A percentile compares a stretch with the other conserved stretches of the same genome.
Evolutionary conservation across 2,329 filamentous ascomycete genomes (phyloP).

Genomic region (Talaromyces sp.): DNA sequence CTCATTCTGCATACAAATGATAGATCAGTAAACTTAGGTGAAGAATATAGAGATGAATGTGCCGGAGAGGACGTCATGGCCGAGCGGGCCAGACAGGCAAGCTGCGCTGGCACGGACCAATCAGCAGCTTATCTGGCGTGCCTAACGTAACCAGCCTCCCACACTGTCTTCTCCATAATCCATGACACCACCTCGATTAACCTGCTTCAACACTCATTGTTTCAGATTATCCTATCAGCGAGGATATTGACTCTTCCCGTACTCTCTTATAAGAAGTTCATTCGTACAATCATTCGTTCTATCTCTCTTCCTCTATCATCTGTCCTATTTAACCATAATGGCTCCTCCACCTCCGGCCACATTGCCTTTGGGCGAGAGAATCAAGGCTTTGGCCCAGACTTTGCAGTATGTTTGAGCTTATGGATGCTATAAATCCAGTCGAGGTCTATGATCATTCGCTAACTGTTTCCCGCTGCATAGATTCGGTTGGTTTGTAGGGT

Average conservation of each 20-base stretch:
- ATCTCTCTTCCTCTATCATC: not conserved
- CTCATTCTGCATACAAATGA: conserved; percentile 12
- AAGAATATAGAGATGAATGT: too few species aligned
- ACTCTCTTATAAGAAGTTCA: not conserved
- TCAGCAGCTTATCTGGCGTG: conserved; percentile 15
- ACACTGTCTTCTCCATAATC: not conserved
- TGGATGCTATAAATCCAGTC: not conserved
- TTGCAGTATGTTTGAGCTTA: conserved; percentile 67
- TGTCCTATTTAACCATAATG: conserved; percentile 45
- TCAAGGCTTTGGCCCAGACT: conserved; percentile 77
- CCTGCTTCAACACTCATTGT: not conserved
- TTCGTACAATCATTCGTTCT: not conserved
- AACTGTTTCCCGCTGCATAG: conserved; percentile 21
- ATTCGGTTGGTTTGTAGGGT: conserved; percentile 77
- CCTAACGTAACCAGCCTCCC: conserved; percentile 14
- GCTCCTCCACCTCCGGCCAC: conserved; percentile 69
- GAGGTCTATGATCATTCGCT: not conserved
- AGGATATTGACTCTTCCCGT: not conserved
- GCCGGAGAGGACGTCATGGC: conserved; percentile 16
- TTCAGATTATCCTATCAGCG: not conserved
- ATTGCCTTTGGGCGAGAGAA: conserved; percentile 69
- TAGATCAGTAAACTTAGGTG: too few species aligned
- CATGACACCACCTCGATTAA: not conserved
- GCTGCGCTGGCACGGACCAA: conserved; percentile 11
- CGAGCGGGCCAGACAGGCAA: conserved; percentile 9